Base-by-base conservation (phyloP, 805 yeast genomes). In the Ogataea chonburiensis region DNA sequence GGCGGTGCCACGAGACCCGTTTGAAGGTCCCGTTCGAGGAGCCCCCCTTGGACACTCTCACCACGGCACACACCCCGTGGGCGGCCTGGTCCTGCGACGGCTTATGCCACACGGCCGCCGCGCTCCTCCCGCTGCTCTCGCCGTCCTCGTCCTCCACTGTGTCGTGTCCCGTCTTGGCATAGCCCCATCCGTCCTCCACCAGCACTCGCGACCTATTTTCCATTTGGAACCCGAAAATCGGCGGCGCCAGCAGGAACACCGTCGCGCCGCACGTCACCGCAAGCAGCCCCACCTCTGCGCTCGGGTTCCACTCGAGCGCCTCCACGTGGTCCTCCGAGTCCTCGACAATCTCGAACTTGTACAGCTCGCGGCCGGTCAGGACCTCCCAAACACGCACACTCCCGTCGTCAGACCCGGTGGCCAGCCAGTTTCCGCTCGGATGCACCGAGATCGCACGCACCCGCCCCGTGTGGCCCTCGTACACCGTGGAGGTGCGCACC, bases 401-500 rank as follows among this genome's bases (percentile, higher is more conserved):
- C 37, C 98, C 98, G 59, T 93, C 98, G 59, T 93, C 98, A 12
- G 95, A 85, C 40, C 97, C 98, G 3, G 98, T 93, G 14, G 98
- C 98, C 38, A 93, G 68, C 93, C 96, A 93, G 51, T 83, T 70
- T 4, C 98, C 98, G 20, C 79, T 70, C 33, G 96, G 95, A 58
- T 91, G 95, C 31, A 91, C 74, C 7, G 89, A 77, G 18, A 93
- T 56, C 2, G 91, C 71, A 60, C 98, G 80, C 32, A 93, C 80
- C 53, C 81, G 81, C 28, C 82, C 95, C 27, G 66, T 65, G 59
- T 91, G 98, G 19, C 98, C 98, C 43, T 71, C 72, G 60, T 77
- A 91, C 2, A 79, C 64, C 4, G 95, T 88, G 3, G 97, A 83
- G 49, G 93, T 79, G 55, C 79, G 77, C 53, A 88, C 85, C 33